Evolutionary conservation across 345 rosid species (phyloP), one percentile per base, ranked within the genome.

Genomic region (Brassica nigra): DNA sequence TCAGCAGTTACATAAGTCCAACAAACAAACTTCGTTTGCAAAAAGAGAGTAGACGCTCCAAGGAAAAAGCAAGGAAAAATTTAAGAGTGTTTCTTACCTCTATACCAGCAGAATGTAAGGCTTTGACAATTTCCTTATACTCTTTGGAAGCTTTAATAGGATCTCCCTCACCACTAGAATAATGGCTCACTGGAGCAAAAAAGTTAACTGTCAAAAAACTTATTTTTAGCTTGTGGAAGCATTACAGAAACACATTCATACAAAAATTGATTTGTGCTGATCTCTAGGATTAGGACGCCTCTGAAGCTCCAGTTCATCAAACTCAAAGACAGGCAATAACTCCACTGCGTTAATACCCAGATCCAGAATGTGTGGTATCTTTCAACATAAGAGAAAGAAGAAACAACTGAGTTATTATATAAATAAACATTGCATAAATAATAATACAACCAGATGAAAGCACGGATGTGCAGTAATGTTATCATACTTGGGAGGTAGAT

Each of bases 131-230:
- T 88, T 91, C 88, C 84, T 92, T 92, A 73, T 92, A 89, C 86
- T 95, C 99, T 73, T 65, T 47, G 1, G 94, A 90, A 78, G 99
- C 99, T 83, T 81, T 88, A 62, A 86, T 47, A 49, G 97, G 95
- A 64, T 97, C 95, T 42, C 92, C 97, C 68, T 93, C 95, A 54
- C 85, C 84, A 85, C 92, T 90, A 71, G 97, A 92, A 83, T 95
- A 95, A 73, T 94, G 94, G 80, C 88, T 91, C 99, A 95, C 91
- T 5, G 99, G 97, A 84, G 99, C 83, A 80, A 95, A 95, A 89
- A 95, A 95, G 85, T 95, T 95, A 84, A 91, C 85, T 8, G 99
- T 92, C 2, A 16, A 37, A 34, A 76, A 27, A 8, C 11, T 39
- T 11, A 34, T 34, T 28, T 55, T 74, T 14, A 79, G 70, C 2